phyloP scores from a whole-genome alignment of 257 asterid genomes.

The Avicennia marina region DNA sequence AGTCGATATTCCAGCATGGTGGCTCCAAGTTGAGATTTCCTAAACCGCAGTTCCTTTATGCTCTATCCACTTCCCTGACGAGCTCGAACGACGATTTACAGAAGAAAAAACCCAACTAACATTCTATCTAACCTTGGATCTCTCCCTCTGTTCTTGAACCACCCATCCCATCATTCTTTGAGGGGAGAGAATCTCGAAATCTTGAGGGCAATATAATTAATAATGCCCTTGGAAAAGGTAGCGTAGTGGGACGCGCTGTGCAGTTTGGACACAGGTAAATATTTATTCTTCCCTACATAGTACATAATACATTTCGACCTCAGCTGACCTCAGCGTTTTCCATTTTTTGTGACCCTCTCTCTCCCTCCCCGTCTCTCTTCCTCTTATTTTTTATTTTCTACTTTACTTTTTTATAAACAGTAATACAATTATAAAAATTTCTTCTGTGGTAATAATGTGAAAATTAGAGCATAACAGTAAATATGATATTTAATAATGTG shows the following conservation, averaged over 20 bases:
- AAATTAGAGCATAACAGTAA: too few relatives aligned
- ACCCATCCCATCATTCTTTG: constrained; percentile 20
- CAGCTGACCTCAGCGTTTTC: too few relatives aligned
- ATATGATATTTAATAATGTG: too few relatives aligned
- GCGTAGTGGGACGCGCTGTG: constrained; percentile 34
- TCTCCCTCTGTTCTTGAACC: constrained; percentile 2
- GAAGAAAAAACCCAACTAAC: constrained; percentile 7
- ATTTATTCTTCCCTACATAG: constrained; percentile 4
- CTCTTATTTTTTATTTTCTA: too few relatives aligned
- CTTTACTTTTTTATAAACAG: too few relatives aligned
- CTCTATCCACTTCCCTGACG: neutral
- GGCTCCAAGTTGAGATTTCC: constrained; percentile 21
- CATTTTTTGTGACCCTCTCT: too few relatives aligned
- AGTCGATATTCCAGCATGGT: constrained; percentile 34
- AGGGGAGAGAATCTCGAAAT: constrained; percentile 10
- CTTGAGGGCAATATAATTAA: neutral
- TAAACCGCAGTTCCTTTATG: neutral
- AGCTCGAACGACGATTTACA: neutral
- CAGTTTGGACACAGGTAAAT: constrained; percentile 32
- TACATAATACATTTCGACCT: too few relatives aligned
- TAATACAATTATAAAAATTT: too few relatives aligned
- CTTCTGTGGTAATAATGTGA: too few relatives aligned
- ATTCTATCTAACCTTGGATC: constrained; percentile 19
- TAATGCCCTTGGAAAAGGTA: neutral
- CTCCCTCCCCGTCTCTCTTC: too few relatives aligned